Percentiles rank a stretch among this genome's conserved stretches.
Conservation (phyloP, 148 eudicot species). For the Nyssa sinensis region DNA sequence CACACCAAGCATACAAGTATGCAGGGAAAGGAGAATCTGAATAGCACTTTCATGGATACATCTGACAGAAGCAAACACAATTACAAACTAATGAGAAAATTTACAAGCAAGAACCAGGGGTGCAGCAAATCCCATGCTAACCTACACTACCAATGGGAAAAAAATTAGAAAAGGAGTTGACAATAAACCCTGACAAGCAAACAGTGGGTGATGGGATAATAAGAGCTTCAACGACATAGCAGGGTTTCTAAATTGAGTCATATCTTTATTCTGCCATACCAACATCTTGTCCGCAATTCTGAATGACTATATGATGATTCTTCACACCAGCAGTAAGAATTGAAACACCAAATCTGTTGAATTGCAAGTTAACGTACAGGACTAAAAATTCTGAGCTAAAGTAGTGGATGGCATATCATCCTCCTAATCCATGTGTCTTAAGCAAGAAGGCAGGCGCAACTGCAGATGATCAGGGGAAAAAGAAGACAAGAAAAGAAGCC, state of each 20-base stretch:
- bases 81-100: background rate
- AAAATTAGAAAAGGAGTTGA: background rate
- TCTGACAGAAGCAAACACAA: too few relatives aligned
- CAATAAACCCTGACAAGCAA: background rate
- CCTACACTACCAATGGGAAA: background rate
- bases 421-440: background rate
- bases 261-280: background rate
- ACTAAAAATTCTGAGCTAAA: too few relatives aligned
- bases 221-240: background rate
- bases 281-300: background rate
- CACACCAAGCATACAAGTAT: background rate
- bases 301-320: background rate
- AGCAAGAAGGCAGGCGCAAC: background rate
- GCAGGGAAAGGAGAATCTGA: background rate
- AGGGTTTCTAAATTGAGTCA: background rate
- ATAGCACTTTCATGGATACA: too few relatives aligned
- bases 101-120: conserved; percentile 2
- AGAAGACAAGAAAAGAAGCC: background rate
- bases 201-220: background rate
- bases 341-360: background rate
- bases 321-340: background rate
- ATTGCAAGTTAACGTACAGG: too few relatives aligned
- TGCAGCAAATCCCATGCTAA: background rate
- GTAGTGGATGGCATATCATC: background rate
- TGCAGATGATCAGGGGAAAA: too few relatives aligned